Base-by-base conservation (phyloP, 306 rosid species). In the Boehmeria nivea region DNA sequence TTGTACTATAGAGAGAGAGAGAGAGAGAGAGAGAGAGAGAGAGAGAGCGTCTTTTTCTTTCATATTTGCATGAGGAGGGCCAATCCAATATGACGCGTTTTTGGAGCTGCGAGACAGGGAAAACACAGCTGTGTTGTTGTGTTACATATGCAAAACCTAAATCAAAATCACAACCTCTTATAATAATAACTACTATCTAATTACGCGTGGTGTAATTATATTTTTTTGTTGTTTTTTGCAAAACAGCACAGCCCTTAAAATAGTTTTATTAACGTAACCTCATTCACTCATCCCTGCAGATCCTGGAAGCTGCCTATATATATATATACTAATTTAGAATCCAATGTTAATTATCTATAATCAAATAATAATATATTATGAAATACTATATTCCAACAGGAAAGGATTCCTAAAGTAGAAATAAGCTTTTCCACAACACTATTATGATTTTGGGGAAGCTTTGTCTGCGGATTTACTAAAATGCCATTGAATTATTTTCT, bases 71-170 rank as follows among this genome's bases (percentile, higher is more conserved):
- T 68, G 78, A 64, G 51, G 57, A 77, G 64, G 49, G 47, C 72
- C 76, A 61, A 16, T n/a, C 20, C 11, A 18, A 21, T 11, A 24
- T 55, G 44, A 89, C 95, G 95, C 97, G 97, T 76, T 83, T 85
- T 88, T 54, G 52, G 78, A 71, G 68, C 66, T 74, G 84, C 76
- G 63, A 49, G 81, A 64, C 94, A 88, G 97, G 67, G 74, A 23
- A 67, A 74, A 68, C 68, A 73, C 95, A 89, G 93, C 97, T 85
- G 97, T 80, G 67, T 5, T 21, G 25, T 50, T 61, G 19, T 31
- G 24, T 57, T 60, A 36, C 78, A 57, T 67, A 24, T 40, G 69
- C 74, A 65, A 50, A 55, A 44, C 27, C 50, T 36, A 56, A 64
- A 75, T 62, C 12, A 40, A 40, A 40, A 40, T 18, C 25, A 8